phyloP scores from a whole-genome alignment of 305 asterid species.

The Fraxinus baroniana region DNA sequence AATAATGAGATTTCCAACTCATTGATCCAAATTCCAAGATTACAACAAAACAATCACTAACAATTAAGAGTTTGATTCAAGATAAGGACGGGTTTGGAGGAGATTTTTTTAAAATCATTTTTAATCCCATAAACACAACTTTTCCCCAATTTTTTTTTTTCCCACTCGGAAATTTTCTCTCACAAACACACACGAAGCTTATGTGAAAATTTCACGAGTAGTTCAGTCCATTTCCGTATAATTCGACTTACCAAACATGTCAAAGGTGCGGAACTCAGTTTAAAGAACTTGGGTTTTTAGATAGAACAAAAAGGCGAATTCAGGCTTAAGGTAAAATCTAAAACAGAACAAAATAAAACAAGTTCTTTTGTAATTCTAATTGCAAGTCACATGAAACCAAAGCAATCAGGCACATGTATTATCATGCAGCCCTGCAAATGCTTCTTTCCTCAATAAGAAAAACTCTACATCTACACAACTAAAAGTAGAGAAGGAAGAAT shows the following conservation, averaged over 20 bases:
- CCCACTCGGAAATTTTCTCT: not conserved
- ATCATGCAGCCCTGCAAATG: not conserved
- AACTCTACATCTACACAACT: not conserved
- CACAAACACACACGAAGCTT: not conserved
- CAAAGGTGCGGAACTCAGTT: not conserved
- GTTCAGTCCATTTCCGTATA: too few species aligned
- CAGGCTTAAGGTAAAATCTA: not conserved
- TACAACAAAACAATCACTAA: not conserved
- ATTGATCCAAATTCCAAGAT: not conserved
- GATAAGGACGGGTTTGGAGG: not conserved
- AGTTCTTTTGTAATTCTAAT: not conserved
- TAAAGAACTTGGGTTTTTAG: not conserved
- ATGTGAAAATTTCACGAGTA: not conserved
- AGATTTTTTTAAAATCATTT: not conserved
- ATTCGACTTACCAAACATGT: too few species aligned
- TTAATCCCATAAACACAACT: not conserved
- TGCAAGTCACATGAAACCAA: not conserved
- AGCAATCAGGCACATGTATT: not conserved
- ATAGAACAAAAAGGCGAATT: not conserved
- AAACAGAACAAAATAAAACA: not conserved
- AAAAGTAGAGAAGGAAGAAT: conserved; percentile 10
- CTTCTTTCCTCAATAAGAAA: not conserved
- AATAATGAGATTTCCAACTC: too few species aligned
- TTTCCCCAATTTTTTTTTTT: too few species aligned
- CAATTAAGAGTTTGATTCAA: not conserved